phyloP scores from a whole-genome alignment of 352 stramenopile species.

The Phytophthora sojae region DNA sequence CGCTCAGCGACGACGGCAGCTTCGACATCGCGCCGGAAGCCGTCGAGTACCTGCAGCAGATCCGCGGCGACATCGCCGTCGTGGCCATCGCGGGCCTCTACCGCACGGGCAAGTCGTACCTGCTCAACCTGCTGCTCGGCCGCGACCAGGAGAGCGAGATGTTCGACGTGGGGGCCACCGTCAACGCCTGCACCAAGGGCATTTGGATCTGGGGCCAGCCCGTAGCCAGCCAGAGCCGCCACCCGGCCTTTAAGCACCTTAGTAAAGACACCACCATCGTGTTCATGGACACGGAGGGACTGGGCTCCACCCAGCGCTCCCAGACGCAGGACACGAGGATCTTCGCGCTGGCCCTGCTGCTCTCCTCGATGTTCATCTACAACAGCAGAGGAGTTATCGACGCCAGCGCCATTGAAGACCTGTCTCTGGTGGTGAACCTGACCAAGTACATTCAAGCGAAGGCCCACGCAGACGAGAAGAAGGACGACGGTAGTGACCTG shows the following conservation, averaged over 20 bases:
- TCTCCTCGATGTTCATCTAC: slow-evolving; percentile 82
- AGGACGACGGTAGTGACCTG: slow-evolving; percentile 45
- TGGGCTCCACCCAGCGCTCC: slow-evolving; percentile 67
- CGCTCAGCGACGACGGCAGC: slow-evolving; percentile 67
- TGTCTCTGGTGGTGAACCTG: slow-evolving; percentile 84
- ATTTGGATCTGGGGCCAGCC: slow-evolving; percentile 87
- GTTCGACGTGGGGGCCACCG: slow-evolving; percentile 78
- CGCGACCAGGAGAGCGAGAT: slow-evolving; percentile 58
- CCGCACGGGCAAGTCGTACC: slow-evolving; percentile 82
- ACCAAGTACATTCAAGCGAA: slow-evolving; percentile 77
- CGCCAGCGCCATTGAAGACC: slow-evolving; percentile 70
- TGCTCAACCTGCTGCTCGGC: slow-evolving; percentile 75
- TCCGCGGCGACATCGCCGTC: slow-evolving; percentile 67
- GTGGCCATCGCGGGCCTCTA: slow-evolving; percentile 81
- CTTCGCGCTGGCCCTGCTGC: slow-evolving; percentile 72
- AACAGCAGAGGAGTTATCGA: slow-evolving; percentile 85
- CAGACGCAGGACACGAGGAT: slow-evolving; percentile 79
- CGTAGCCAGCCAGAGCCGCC: slow-evolving; percentile 11
- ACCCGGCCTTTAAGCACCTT: slow-evolving; percentile 50
- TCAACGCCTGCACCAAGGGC: slow-evolving; percentile 83
- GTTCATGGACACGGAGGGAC: slow-evolving; percentile 83
- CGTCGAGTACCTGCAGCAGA: slow-evolving; percentile 62
- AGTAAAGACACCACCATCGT: slow-evolving; percentile 59
- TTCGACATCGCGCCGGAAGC: slow-evolving; percentile 73
- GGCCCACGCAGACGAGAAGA: slow-evolving; percentile 25